phyloP scores from a whole-genome alignment of 345 rosid species.

The Rhodamnia rubescens region DNA sequence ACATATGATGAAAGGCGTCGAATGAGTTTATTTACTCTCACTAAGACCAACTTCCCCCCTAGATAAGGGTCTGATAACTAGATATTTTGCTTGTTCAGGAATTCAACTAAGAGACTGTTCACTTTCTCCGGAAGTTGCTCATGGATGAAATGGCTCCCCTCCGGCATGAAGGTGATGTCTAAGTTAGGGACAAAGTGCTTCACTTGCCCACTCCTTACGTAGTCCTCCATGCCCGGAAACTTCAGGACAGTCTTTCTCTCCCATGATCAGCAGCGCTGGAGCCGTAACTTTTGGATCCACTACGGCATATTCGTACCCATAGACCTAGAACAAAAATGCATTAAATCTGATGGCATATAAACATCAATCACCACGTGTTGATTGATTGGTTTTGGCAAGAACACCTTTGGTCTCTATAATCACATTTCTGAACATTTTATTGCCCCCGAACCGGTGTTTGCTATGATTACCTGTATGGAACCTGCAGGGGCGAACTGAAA shows the following conservation, averaged over 20 bases:
- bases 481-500: slow-evolving; percentile 21
- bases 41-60: neutral
- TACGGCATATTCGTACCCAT: neutral
- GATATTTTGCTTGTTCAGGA: slow-evolving; percentile 11
- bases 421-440: neutral
- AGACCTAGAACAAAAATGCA: neutral
- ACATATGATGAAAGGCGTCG: neutral
- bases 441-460: neutral
- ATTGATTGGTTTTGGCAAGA: neutral
- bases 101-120: slow-evolving; percentile 17
- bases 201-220: slow-evolving; percentile 14
- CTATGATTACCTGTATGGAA: slow-evolving; percentile 29
- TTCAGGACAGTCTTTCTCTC: slow-evolving; percentile 22
- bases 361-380: neutral
- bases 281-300: slow-evolving; percentile 11
- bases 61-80: neutral
- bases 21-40: neutral
- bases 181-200: slow-evolving; percentile 22
- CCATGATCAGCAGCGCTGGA: slow-evolving; percentile 21
- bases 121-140: slow-evolving; percentile 21
- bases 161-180: slow-evolving; percentile 10
- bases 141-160: slow-evolving; percentile 25
- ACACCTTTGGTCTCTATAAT: neutral
- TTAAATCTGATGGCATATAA: neutral
- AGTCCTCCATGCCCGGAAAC: slow-evolving; percentile 13